A percentile compares a stretch with the other conserved stretches of the same genome.
Evolutionary conservation across 257 asterid species (phyloP).

Genomic region (Voacanga thouarsii): DNA sequence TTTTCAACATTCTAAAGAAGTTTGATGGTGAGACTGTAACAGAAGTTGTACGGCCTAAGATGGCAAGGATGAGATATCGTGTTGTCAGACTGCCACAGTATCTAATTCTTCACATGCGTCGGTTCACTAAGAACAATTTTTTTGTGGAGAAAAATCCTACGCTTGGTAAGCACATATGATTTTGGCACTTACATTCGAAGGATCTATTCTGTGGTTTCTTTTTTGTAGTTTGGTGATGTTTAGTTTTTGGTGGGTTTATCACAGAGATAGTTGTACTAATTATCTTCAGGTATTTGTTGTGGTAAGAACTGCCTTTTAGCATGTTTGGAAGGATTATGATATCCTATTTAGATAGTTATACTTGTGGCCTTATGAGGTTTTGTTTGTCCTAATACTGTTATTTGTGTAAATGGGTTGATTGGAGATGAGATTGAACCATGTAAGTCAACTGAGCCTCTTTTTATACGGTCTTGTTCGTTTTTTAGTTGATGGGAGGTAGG

Average conservation of each 20-base stretch:
- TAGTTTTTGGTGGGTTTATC: background rate
- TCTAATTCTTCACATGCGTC: conserved; percentile 81
- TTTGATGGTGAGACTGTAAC: conserved; percentile 91
- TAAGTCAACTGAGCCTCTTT: too few relatives aligned
- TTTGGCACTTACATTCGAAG: background rate
- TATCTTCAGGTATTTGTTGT: background rate
- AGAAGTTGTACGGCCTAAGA: conserved; percentile 84
- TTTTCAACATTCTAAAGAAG: conserved; percentile 92
- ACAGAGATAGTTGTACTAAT: background rate
- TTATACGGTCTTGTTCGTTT: background rate
- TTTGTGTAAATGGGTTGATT: background rate
- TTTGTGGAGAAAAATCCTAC: conserved; percentile 97
- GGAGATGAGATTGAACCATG: background rate
- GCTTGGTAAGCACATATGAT: conserved; percentile 58
- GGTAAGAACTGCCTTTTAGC: background rate
- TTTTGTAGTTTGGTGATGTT: background rate
- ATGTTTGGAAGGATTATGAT: background rate
- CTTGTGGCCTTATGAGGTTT: too few relatives aligned
- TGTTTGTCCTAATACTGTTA: background rate
- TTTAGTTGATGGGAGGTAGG: background rate
- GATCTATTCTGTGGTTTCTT: background rate
- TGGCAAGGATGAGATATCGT: conserved; percentile 95
- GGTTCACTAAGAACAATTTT: conserved; percentile 91
- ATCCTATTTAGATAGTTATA: background rate
- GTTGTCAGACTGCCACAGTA: conserved; percentile 77